Base-by-base conservation (phyloP, 352 stramenopile genomes). In the Phytophthora ramorum region DNA sequence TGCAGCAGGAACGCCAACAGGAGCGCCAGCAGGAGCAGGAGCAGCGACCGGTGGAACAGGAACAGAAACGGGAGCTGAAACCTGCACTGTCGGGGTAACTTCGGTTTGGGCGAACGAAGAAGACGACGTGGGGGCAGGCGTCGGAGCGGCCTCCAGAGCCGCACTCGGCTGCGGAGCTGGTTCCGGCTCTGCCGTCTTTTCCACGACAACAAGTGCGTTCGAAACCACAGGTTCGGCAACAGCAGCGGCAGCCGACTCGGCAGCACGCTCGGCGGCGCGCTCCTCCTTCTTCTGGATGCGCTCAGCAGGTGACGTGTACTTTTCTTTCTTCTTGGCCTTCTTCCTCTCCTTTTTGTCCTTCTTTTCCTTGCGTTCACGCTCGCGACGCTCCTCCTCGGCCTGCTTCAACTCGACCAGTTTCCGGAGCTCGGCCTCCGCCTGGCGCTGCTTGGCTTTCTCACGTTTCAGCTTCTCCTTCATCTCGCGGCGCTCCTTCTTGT, bases 231-330 rank as follows among this genome's bases (percentile, higher is more conserved):
- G 16, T 57, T 66, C 53, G 22, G 69, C 46, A 12, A 59, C 16
- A 6, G 60, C 53, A 12, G 57, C 62, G 26, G 62, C 58, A 50
- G 57, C 30, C 14, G 45, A 53, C n/a, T 62, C 58, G 6, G 54
- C 58, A 16, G 58, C 48, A 35, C 46, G 67, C n/a, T 70, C 56
- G 8, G 63, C 69, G 32, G 68, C 51, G 19, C 68, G 63, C 58
- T 75, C 56, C 34, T 78, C 67, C 51, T 78, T 83, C 59, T 71
- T 76, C 14, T 85, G 76, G 38, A 90, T 87, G 6, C 81, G 81
- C 19, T 87, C 76, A 10, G 78, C 63, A 19, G 75, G 76, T 7
- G 68, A 75, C 9, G 78, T 87, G 69, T 87, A 90, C 74, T 90
- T 90, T 20, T 81, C 71, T 54, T 80, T 80, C 55, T 79, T 79